These are phyloP conservation scores for Calonectria crousiana DNA, from an alignment of 2,329 filamentous ascomycete genomes.

Conservation along the genomic window DNA sequence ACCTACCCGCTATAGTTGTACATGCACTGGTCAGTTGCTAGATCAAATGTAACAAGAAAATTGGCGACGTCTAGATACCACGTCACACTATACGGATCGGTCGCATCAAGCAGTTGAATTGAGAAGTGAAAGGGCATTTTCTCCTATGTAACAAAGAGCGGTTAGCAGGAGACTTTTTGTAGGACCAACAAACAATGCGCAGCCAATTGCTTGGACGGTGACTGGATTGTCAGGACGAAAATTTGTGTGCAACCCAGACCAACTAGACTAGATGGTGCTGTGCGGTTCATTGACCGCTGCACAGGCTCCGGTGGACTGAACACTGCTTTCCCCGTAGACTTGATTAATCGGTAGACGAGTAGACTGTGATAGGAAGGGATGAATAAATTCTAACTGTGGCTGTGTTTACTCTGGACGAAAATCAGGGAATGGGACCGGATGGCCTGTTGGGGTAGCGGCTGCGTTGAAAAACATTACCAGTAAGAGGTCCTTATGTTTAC, in stretches of 20 bases:
- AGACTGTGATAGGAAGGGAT: background rate
- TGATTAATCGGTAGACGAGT: background rate
- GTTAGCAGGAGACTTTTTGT: too few species aligned
- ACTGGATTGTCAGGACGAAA: background rate
- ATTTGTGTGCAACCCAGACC: background rate
- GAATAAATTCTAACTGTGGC: background rate
- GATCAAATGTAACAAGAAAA: too few species aligned
- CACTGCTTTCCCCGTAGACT: too few species aligned
- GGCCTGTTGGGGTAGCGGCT: background rate
- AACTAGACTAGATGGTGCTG: accelerated
- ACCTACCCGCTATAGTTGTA: background rate
- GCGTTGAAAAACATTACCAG: background rate
- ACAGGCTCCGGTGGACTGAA: too few species aligned
- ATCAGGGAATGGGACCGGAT: background rate
- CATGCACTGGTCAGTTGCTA: background rate
- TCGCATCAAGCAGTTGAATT: too few species aligned
- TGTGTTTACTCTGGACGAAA: background rate
- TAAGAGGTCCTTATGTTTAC: accelerated
- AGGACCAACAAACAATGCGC: background rate
- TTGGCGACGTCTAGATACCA: too few species aligned
- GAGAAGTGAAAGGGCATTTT: too few species aligned
- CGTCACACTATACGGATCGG: too few species aligned
- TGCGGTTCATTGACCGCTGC: background rate
- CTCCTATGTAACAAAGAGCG: too few species aligned
- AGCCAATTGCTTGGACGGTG: background rate